Conservation (phyloP, 2,329 filamentous ascomycete genomes). For the Cladophialophora psammophila region DNA sequence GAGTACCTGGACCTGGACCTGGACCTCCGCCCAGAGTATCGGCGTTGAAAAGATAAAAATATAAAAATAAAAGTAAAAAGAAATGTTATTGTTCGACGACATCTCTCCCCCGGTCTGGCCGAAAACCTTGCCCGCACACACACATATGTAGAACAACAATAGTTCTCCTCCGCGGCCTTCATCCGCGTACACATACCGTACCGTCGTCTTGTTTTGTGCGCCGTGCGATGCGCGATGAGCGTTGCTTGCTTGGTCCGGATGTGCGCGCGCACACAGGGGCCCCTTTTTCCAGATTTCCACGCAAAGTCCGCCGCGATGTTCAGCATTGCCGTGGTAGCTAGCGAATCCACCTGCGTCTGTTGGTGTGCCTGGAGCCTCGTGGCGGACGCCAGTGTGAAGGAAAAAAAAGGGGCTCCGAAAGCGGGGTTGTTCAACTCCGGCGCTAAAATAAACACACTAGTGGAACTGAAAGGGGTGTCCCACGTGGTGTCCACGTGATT, state of each 20-base stretch:
- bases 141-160: neutral
- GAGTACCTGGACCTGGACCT: too few species aligned
- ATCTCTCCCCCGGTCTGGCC: neutral
- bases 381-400: slow-evolving; percentile 1
- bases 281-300: neutral
- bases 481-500: neutral
- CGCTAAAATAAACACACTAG: slow-evolving; percentile 1
- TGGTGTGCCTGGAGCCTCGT: slow-evolving; percentile 2
- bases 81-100: too few species aligned
- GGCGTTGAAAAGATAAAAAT: too few species aligned
- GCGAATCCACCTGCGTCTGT: neutral
- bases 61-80: too few species aligned
- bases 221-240: neutral
- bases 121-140: neutral
- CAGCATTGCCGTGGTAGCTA: too few species aligned
- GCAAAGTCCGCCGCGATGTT: neutral
- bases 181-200: slow-evolving; percentile 8
- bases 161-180: neutral
- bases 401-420: slow-evolving; percentile 17
- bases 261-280: neutral
- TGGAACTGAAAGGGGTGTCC: neutral
- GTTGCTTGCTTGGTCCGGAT: neutral
- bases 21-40: too few species aligned
- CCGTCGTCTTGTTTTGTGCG: neutral
- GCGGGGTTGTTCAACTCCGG: slow-evolving; percentile 11